These are phyloP conservation scores for Sanghuangporus sanghuang DNA, from an alignment of 1,284 basidiomycete species.

Conservation along the genomic window DNA sequence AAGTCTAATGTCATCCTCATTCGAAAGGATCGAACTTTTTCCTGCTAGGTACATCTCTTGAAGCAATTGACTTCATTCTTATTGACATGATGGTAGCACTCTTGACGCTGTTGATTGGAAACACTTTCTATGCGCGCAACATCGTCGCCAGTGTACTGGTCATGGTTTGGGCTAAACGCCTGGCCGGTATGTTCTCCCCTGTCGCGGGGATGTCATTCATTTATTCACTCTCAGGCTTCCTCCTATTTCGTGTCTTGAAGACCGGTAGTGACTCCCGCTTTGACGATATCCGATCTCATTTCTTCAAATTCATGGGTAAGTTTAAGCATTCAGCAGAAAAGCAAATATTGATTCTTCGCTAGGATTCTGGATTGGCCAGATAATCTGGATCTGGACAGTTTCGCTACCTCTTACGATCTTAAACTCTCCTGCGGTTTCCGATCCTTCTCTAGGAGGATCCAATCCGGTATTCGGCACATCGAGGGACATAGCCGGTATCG, in stretches of 20 bases:
- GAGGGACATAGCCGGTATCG: constrained; percentile 63
- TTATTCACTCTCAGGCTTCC: constrained; percentile 39
- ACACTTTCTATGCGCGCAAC: constrained; percentile 57
- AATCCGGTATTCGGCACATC: constrained; percentile 56
- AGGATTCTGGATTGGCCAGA: constrained; percentile 53
- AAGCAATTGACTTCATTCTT: neutral
- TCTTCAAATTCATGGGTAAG: constrained; percentile 61
- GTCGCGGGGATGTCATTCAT: too few species aligned
- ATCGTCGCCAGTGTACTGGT: constrained; percentile 53
- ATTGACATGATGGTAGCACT: constrained; percentile 33
- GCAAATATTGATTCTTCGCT: neutral
- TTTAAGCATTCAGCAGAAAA: neutral
- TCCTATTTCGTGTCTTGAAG: constrained; percentile 63
- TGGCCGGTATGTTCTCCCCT: constrained; percentile 35
- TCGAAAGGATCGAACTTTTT: constrained; percentile 62
- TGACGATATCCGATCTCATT: constrained; percentile 60
- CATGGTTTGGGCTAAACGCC: constrained; percentile 60
- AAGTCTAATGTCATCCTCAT: neutral
- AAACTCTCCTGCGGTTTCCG: constrained; percentile 63
- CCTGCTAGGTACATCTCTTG: constrained; percentile 39
- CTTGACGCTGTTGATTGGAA: constrained; percentile 46
- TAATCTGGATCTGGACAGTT: constrained; percentile 63
- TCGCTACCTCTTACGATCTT: constrained; percentile 62
- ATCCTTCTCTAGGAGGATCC: constrained; percentile 35
- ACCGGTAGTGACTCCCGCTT: constrained; percentile 62